These are phyloP conservation scores for Globisporangium alternatum DNA, from an alignment of 352 stramenopile genomes.

Conservation along the genomic window DNA sequence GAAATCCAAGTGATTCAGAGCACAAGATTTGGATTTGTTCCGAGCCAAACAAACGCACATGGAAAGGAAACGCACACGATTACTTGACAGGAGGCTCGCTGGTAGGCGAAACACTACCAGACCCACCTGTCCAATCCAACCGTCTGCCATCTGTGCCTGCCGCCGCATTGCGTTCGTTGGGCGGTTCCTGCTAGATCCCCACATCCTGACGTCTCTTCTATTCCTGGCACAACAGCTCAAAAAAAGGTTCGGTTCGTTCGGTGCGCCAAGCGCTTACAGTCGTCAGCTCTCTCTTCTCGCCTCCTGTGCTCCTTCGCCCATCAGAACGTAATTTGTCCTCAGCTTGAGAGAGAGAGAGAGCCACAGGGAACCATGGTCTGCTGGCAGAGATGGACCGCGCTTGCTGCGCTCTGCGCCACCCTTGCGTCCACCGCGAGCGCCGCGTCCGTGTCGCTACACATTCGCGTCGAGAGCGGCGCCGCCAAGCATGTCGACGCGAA, in stretches of 20 bases:
- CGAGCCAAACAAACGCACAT: no score
- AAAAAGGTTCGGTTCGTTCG: slow-evolving; percentile 1
- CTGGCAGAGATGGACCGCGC: slow-evolving; percentile 18
- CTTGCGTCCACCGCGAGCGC: background rate
- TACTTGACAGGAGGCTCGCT: no score
- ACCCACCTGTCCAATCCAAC: background rate
- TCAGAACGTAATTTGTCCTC: slow-evolving; percentile 15
- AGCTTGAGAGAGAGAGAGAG: background rate
- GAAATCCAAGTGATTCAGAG: background rate
- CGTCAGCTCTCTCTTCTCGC: background rate
- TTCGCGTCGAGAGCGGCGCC: slow-evolving; percentile 21
- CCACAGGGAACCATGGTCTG: slow-evolving; percentile 13
- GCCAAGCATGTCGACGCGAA: background rate
- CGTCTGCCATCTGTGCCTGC: no score
- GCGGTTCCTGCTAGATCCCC: background rate
- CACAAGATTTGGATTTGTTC: background rate
- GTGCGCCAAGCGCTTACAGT: background rate
- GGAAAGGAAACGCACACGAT: background rate
- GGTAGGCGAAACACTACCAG: no score
- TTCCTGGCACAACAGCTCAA: background rate
- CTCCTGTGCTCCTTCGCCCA: background rate
- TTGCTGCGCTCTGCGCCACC: slow-evolving; percentile 11
- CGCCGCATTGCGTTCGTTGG: background rate
- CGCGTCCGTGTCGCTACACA: slow-evolving; percentile 28
- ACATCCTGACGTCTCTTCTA: background rate